These are phyloP conservation scores for Plantago major DNA, from an alignment of 257 asterid genomes.

Conservation along the genomic window DNA sequence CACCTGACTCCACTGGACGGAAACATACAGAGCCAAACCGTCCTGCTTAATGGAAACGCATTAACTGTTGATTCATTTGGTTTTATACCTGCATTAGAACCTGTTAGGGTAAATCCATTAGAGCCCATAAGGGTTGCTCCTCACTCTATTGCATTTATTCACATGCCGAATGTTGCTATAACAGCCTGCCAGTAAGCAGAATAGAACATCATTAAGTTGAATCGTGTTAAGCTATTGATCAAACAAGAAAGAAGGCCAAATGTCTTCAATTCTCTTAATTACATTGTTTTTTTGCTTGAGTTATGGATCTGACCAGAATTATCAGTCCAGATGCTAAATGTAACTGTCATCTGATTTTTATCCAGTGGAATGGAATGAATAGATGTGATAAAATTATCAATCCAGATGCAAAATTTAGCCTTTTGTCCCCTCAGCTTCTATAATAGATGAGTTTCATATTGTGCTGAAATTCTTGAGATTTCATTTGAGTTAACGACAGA, in stretches of 20 bases:
- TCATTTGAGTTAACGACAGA: too few species aligned
- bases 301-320: background rate
- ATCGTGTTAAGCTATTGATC: background rate
- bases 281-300: background rate
- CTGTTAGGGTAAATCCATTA: slow-evolving; percentile 32
- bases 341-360: too few species aligned
- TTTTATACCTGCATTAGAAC: slow-evolving; percentile 41
- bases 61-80: slow-evolving; percentile 38
- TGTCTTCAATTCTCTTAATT: slow-evolving; percentile 12
- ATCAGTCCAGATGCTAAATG: too few species aligned
- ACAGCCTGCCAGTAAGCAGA: slow-evolving; percentile 38
- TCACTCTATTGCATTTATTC: slow-evolving; percentile 56
- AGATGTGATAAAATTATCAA: too few species aligned
- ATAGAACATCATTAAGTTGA: slow-evolving; percentile 6
- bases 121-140: slow-evolving; percentile 45
- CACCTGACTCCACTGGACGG: slow-evolving; percentile 53
- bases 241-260: slow-evolving; percentile 3
- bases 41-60: slow-evolving; percentile 52
- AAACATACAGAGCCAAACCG: slow-evolving; percentile 46
- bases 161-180: slow-evolving; percentile 32
- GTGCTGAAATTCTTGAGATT: too few species aligned
- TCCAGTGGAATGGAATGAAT: too few species aligned
- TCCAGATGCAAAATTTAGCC: too few species aligned
- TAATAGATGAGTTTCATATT: too few species aligned
- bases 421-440: too few species aligned